phyloP scores from a whole-genome alignment of 257 asterid species.

The Rhazya stricta region DNA sequence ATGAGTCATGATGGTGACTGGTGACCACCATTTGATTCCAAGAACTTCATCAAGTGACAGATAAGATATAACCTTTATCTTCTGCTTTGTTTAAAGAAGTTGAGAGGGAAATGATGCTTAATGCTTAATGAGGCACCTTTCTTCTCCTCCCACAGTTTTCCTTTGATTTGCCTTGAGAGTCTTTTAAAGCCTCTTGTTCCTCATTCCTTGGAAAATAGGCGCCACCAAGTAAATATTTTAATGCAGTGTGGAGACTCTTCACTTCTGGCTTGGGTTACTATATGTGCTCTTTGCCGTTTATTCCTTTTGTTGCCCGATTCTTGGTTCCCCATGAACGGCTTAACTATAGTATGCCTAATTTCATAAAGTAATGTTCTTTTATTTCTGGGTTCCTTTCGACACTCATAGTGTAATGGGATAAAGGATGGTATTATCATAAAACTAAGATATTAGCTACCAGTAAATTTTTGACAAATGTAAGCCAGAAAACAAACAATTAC shows the following conservation, averaged over 20 bases:
- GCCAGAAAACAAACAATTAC: too few species aligned
- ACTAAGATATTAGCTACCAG: too few species aligned
- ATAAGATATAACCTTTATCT: background rate
- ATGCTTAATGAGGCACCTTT: constrained; percentile 10
- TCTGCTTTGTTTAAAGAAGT: constrained; percentile 1
- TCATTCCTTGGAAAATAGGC: constrained; percentile 11
- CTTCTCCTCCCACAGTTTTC: background rate
- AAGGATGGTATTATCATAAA: too few species aligned
- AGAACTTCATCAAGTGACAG: constrained; percentile 7
- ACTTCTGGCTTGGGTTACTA: background rate
- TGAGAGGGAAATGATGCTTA: background rate
- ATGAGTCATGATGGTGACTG: background rate
- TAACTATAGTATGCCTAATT: too few species aligned
- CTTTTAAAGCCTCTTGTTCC: background rate
- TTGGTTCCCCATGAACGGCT: background rate
- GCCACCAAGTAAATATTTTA: background rate
- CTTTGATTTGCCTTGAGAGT: background rate
- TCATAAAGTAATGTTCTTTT: too few species aligned
- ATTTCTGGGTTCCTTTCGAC: too few species aligned
- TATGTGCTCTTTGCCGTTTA: background rate
- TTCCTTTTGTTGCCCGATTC: background rate
- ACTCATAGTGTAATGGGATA: background rate
- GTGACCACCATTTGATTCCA: background rate
- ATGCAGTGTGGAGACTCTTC: background rate
- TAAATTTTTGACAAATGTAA: too few species aligned